Percentiles rank a stretch among this genome's conserved stretches.
These are phyloP conservation scores for Dacryopinax spathularia DNA, from an alignment of 768 basidiomycete genomes.

Conservation along the genomic window DNA sequence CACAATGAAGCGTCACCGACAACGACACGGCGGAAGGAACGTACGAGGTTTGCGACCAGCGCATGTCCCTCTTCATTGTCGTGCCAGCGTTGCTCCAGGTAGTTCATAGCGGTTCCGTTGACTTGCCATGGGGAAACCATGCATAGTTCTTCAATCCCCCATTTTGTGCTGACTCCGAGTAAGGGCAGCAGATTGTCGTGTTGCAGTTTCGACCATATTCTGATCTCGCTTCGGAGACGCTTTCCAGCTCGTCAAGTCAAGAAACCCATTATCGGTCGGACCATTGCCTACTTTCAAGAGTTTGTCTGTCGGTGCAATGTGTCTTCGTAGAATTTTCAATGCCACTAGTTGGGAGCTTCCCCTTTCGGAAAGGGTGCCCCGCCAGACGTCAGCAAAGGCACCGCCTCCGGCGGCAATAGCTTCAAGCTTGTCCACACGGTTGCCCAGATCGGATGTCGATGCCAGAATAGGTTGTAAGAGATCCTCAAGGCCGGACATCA, in stretches of 20 bases:
- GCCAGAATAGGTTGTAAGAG: not conserved
- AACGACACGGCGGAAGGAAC: not conserved
- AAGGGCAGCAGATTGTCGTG: not conserved
- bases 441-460: not conserved
- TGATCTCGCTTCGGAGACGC: not conserved
- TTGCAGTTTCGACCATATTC: not conserved
- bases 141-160: not conserved
- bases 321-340: not conserved
- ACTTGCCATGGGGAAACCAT: conserved; percentile 56
- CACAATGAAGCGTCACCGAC: not conserved
- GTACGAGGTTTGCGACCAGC: not conserved
- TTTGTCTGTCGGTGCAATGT: not conserved
- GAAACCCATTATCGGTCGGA: not conserved
- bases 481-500: not conserved
- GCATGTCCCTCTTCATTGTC: not conserved
- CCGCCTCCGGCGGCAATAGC: not conserved
- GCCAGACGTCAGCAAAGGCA: conserved; percentile 1
- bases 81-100: conserved; percentile 21
- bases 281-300: not conserved
- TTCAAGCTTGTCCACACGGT: not conserved
- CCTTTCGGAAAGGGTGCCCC: not conserved
- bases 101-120: conserved; percentile 41
- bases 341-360: not conserved
- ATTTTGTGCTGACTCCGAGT: not conserved
- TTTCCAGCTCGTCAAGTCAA: not conserved